Evolutionary conservation across 2,329 filamentous ascomycete genomes (phyloP), one percentile per base, ranked within the genome.

Genomic region (Stagonosporopsis cucurbitacearum): DNA sequence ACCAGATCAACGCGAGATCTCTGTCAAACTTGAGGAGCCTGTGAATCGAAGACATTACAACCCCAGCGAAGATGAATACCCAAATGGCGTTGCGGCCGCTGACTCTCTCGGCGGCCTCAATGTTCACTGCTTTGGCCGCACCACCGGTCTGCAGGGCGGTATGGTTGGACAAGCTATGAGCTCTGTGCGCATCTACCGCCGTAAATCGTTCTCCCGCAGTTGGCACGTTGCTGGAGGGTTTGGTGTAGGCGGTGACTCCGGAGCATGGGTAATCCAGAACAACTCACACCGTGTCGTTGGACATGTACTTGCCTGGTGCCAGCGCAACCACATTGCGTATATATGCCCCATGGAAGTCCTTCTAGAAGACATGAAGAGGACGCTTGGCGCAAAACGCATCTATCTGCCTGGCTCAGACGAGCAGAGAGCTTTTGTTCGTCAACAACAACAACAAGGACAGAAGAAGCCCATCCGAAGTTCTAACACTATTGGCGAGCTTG

Each of bases 331-430:
- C 37, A 88, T 92, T 5, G 92, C 92, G 0, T 98, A 96, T 73
- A 95, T 98, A 58, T 95, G 92, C 58, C 94, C 94, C 0, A 98
- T 98, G 94, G 91, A 97, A 54, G 84, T 97, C 2, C 78, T 96
- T 12, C 81, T 98, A 11, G 85, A 89, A 25, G 94, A 98, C 69
- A 96, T 98, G 53, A 88, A 87, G 25, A 85, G 89, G 59, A 92
- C 89, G 0, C 79, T 97, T 0, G 85, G 87, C 20, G 91, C 91
- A 0, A 77, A 77, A 1, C 83, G 86, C 23, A 85, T 96, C n/a
- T 81, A 83, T 5, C 81, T 96, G 0, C 92, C 92, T 0, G 88
- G 86, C 0, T 85, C 68, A 1, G 59, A 59, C 1, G 72, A 75
- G 33, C 68, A 74, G 44, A 53, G 53, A 2, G 56, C 50, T 6